These are phyloP conservation scores for Agaricales sp. DNA, from an alignment of 1,284 basidiomycete genomes.

Conservation along the genomic window DNA sequence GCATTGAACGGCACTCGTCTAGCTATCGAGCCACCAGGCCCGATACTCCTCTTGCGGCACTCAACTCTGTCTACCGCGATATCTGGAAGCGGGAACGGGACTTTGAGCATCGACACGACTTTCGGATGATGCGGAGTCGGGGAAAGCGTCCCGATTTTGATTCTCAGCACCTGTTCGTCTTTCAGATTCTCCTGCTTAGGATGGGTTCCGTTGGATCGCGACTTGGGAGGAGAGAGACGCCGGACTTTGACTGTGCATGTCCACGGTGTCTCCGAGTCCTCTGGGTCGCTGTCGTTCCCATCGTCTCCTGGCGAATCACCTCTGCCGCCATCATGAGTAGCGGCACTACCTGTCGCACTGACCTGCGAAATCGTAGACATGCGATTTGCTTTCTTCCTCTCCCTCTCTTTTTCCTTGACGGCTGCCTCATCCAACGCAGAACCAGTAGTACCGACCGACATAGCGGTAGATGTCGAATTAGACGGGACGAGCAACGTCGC, in stretches of 20 bases:
- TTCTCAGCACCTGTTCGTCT: constrained; percentile 17
- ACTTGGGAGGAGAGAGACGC: constrained; percentile 14
- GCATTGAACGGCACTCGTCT: neutral
- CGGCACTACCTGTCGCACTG: constrained; percentile 18
- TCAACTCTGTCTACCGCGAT: constrained; percentile 54
- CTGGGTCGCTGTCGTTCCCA: constrained; percentile 77
- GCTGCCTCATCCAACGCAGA: neutral
- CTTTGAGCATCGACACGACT: constrained; percentile 83
- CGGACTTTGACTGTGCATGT: constrained; percentile 65
- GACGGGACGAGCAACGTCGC: constrained; percentile 4
- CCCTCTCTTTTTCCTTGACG: neutral
- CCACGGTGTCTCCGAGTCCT: constrained; percentile 96
- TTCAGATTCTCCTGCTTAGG: constrained; percentile 6
- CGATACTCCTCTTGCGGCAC: constrained; percentile 39
- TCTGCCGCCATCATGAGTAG: constrained; percentile 11
- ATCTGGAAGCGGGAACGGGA: constrained; percentile 79
- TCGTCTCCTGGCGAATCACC: constrained; percentile 28
- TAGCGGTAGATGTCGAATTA: neutral
- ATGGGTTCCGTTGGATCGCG: constrained; percentile 1
- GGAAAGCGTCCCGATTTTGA: constrained; percentile 72
- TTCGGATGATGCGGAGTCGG: constrained; percentile 97
- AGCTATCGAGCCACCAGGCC: constrained; percentile 16
- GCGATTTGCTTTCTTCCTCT: neutral
- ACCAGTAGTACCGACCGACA: neutral
- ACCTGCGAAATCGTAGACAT: constrained; percentile 18